Evolutionary conservation across 2,329 filamentous ascomycete genomes (phyloP).

Genomic region (Colletotrichum graminicola): DNA sequence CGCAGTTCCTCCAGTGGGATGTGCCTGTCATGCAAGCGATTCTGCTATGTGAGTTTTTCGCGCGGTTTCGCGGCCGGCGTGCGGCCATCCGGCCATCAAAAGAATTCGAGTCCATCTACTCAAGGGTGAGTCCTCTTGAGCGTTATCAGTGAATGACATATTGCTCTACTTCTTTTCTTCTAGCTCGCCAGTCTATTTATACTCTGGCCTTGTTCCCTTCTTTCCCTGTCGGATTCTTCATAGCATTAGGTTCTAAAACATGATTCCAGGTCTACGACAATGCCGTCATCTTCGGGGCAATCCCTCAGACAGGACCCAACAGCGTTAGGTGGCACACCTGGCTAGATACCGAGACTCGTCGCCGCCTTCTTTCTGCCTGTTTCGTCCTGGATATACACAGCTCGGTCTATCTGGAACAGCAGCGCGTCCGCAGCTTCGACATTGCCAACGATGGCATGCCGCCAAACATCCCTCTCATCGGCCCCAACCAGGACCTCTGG

Average conservation of each 20-base stretch:
- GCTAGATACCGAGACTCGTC: constrained; percentile 64
- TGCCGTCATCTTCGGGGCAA: constrained; percentile 47
- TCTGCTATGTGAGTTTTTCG: constrained; percentile 67
- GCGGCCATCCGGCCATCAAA: constrained; percentile 61
- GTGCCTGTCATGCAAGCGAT: constrained; percentile 66
- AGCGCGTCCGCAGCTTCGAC: constrained; percentile 52
- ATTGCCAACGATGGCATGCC: constrained; percentile 52
- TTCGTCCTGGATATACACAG: constrained; percentile 69
- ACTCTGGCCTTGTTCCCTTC: constrained; percentile 42
- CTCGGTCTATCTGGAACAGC: constrained; percentile 66
- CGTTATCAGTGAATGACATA: constrained; percentile 44
- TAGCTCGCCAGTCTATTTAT: constrained; percentile 17
- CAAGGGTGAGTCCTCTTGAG: constrained; percentile 60
- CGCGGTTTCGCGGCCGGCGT: constrained; percentile 66
- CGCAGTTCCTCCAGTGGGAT: constrained; percentile 62
- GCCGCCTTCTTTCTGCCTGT: constrained; percentile 67
- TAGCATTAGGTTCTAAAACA: constrained; percentile 46
- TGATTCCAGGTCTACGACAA: constrained; percentile 56
- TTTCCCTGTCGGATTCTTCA: constrained; percentile 44
- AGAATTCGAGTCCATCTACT: constrained; percentile 63
- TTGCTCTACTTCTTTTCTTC: constrained; percentile 50
- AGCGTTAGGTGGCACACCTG: constrained; percentile 63
- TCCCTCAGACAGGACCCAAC: constrained; percentile 45
- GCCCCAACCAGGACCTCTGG: constrained; percentile 62
- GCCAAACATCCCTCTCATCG: constrained; percentile 59